Conservation (phyloP, 2,329 filamentous ascomycete species). For the Moelleriella libera region DNA sequence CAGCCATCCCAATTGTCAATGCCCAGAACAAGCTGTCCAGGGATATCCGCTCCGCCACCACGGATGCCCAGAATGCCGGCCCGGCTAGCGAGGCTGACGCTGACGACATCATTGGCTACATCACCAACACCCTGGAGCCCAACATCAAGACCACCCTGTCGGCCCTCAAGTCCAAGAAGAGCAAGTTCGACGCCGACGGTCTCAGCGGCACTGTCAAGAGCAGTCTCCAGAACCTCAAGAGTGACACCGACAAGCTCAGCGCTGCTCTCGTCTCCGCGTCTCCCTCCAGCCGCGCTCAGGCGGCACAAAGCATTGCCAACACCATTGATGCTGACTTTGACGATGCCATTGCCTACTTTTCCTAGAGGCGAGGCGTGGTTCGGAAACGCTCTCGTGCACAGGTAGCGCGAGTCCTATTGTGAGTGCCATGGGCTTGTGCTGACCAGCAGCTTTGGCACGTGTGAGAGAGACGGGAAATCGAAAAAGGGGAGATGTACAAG, state of each 20-base stretch:
- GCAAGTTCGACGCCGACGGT: background rate
- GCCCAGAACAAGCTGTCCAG: background rate
- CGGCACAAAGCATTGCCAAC: background rate
- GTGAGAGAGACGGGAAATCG: too few species aligned
- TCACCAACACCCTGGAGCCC: background rate
- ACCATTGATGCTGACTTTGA: background rate
- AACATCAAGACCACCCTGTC: background rate
- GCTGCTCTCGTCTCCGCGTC: background rate
- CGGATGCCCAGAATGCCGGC: background rate
- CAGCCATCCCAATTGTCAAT: background rate
- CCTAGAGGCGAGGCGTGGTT: too few species aligned
- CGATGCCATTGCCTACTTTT: background rate
- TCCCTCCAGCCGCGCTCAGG: background rate
- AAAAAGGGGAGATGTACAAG: too few species aligned
- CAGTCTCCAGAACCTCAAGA: background rate
- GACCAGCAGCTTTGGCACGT: too few species aligned
- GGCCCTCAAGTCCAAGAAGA: background rate
- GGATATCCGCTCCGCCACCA: background rate
- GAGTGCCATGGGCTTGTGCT: too few species aligned
- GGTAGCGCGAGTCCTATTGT: too few species aligned
- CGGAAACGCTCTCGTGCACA: too few species aligned
- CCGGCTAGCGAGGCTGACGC: background rate
- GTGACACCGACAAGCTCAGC: background rate
- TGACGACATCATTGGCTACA: background rate
- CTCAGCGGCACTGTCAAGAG: background rate